phyloP scores from a whole-genome alignment of 2,329 filamentous ascomycete species.

The Alternaria dauci region DNA sequence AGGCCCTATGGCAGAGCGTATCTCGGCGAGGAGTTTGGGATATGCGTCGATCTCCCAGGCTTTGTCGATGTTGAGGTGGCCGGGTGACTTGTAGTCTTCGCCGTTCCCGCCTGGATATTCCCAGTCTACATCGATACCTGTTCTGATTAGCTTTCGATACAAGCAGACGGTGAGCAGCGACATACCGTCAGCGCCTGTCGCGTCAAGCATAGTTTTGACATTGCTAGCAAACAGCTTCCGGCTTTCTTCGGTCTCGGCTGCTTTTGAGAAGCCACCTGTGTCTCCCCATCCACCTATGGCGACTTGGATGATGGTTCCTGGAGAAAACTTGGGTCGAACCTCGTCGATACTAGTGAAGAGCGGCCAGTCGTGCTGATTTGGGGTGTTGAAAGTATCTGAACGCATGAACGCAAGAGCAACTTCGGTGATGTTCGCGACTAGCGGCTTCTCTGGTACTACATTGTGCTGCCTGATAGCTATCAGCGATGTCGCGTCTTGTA shows the following conservation, averaged over 20 bases:
- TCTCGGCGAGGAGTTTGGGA: constrained; percentile 67
- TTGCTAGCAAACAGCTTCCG: constrained; percentile 66
- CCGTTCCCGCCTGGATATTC: constrained; percentile 72
- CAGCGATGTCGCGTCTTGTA: background rate
- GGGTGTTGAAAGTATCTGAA: constrained; percentile 39
- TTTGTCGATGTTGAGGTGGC: constrained; percentile 66
- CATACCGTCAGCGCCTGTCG: constrained; percentile 68
- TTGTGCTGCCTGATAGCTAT: constrained; percentile 35
- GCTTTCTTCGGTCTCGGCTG: constrained; percentile 62
- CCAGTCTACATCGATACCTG: constrained; percentile 69
- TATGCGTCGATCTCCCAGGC: constrained; percentile 68
- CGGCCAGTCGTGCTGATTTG: constrained; percentile 29
- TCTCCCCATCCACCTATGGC: constrained; percentile 81
- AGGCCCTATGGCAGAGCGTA: constrained; percentile 66
- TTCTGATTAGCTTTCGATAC: background rate
- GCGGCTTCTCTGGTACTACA: constrained; percentile 29
- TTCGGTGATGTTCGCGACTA: constrained; percentile 36
- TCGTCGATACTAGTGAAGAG: constrained; percentile 38
- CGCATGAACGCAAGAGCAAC: constrained; percentile 46
- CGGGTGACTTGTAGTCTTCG: constrained; percentile 67
- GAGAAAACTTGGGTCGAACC: constrained; percentile 55
- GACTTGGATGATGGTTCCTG: constrained; percentile 56
- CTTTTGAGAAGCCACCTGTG: constrained; percentile 67
- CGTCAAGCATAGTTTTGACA: constrained; percentile 68
- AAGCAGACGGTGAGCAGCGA: constrained; percentile 29